Conservation (phyloP, 306 rosid genomes). For the Cyclanthera cordifolia region DNA sequence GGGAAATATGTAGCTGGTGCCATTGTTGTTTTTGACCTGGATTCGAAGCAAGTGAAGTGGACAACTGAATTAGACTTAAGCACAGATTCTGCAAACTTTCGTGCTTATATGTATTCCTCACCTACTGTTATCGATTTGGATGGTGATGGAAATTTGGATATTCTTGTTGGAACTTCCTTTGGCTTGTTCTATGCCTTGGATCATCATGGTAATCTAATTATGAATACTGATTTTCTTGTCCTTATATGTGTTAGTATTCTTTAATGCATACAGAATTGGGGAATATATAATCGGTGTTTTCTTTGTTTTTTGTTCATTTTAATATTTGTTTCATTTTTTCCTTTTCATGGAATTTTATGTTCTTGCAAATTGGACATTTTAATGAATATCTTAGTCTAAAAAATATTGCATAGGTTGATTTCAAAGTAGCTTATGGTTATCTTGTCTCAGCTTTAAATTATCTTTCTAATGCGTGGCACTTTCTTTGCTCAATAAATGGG, state of each 20-base stretch:
- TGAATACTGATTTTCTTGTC: not conserved
- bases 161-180: slow-evolving; percentile 87
- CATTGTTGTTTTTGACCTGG: slow-evolving; percentile 86
- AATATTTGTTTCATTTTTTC: not conserved
- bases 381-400: not conserved
- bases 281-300: too few species aligned
- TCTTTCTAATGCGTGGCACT: not conserved
- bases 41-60: slow-evolving; percentile 93
- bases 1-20: slow-evolving; percentile 86
- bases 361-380: not conserved
- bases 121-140: slow-evolving; percentile 90
- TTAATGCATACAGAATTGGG: not conserved
- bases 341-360: not conserved
- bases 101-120: slow-evolving; percentile 73
- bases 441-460: not conserved
- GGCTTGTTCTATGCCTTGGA: slow-evolving; percentile 92
- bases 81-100: slow-evolving; percentile 58
- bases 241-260: not conserved
- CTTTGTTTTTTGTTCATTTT: not conserved
- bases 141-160: slow-evolving; percentile 91
- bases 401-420: not conserved
- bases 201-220: slow-evolving; percentile 58
- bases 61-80: slow-evolving; percentile 77
- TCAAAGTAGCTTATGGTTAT: not conserved
- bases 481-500: not conserved